Percentiles rank a stretch among this genome's conserved stretches.
These are phyloP conservation scores for Monilinia vaccinii-corymbosi DNA, from an alignment of 2,329 filamentous ascomycete species.

Conservation along the genomic window DNA sequence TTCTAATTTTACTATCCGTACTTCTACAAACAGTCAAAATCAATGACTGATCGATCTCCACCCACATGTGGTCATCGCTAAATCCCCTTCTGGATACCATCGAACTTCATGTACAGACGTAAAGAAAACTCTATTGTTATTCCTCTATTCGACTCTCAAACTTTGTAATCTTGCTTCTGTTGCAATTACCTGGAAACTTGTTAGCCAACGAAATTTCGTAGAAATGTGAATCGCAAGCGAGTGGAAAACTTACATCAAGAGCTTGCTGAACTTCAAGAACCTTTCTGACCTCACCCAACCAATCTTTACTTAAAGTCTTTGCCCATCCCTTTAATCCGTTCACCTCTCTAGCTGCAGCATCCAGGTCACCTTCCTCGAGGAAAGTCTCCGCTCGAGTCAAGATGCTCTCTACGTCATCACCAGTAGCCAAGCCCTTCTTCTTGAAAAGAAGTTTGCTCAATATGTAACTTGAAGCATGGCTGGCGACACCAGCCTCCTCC, in stretches of 20 bases:
- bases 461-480: conserved; percentile 81
- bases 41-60: neutral
- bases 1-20: conserved; percentile 7
- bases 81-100: neutral
- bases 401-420: conserved; percentile 88
- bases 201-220: conserved; percentile 12
- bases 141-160: conserved; percentile 63
- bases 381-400: conserved; percentile 81
- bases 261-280: conserved; percentile 94
- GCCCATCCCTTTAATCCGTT: conserved; percentile 90
- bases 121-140: conserved; percentile 11
- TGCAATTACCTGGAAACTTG: conserved; percentile 61
- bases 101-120: conserved; percentile 21
- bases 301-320: conserved; percentile 88
- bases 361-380: conserved; percentile 87
- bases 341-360: conserved; percentile 89
- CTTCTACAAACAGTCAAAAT: conserved; percentile 5
- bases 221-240: neutral
- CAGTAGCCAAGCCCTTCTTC: conserved; percentile 76
- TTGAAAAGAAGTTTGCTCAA: conserved; percentile 94
- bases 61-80: neutral
- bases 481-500: conserved; percentile 88
- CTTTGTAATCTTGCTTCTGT: conserved; percentile 85
- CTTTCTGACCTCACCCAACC: conserved; percentile 82
- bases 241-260: conserved; percentile 66